phyloP scores from a whole-genome alignment of 192 early-diverging fungal species.

The Backusella mclennaniae region DNA sequence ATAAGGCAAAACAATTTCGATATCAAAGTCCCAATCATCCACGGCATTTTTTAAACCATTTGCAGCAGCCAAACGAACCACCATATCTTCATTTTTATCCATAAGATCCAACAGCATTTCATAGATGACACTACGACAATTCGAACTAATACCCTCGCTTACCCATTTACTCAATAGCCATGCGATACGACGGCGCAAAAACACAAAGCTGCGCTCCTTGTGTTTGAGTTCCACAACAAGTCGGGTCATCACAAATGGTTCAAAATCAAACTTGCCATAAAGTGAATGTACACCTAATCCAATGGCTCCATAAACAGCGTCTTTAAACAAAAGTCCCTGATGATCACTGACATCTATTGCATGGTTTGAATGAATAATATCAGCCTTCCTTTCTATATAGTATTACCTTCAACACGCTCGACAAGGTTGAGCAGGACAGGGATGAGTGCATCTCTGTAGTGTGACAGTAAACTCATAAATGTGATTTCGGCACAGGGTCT shows the following conservation, averaged over 20 bases:
- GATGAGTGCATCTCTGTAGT: constrained; percentile 55
- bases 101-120: constrained; percentile 68
- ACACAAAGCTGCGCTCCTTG: constrained; percentile 45
- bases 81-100: constrained; percentile 67
- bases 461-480: constrained; percentile 74
- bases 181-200: constrained; percentile 67
- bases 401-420: constrained; percentile 53
- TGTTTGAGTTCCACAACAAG: constrained; percentile 57
- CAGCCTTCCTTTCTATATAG: neutral
- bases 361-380: neutral
- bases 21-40: constrained; percentile 90
- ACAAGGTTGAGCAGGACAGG: constrained; percentile 65
- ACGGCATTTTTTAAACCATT: constrained; percentile 63
- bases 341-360: constrained; percentile 37
- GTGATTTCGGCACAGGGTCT: constrained; percentile 80
- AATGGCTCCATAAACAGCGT: constrained; percentile 76
- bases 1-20: constrained; percentile 64
- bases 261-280: constrained; percentile 81
- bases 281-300: constrained; percentile 81
- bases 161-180: constrained; percentile 89
- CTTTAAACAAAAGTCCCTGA: constrained; percentile 61
- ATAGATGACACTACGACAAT: constrained; percentile 66
- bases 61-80: constrained; percentile 78
- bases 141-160: constrained; percentile 67
- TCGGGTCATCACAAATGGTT: constrained; percentile 66